A percentile compares a stretch with the other conserved stretches of the same genome.
phyloP scores from a whole-genome alignment of 2,329 filamentous ascomycete species.

The Curvularia sp. region DNA sequence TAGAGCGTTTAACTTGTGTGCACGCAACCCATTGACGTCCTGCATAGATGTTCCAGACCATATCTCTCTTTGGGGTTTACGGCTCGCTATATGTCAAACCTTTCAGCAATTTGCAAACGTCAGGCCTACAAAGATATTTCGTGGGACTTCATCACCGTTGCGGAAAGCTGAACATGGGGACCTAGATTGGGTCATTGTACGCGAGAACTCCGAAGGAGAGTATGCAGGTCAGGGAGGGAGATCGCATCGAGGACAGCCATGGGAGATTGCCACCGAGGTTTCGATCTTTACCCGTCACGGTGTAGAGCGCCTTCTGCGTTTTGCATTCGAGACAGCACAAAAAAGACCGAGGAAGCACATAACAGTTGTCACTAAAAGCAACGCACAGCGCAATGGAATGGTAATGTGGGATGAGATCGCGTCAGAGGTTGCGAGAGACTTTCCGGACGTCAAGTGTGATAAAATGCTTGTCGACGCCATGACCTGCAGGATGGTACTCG shows the following conservation, averaged over 20 bases:
- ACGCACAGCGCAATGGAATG: conserved; percentile 71
- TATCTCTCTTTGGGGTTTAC: conserved; percentile 63
- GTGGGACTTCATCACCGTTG: conserved; percentile 66
- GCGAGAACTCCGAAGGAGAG: conserved; percentile 72
- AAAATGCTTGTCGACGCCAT: conserved; percentile 74
- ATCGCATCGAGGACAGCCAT: conserved; percentile 64
- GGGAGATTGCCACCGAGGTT: conserved; percentile 69
- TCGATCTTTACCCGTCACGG: conserved; percentile 68
- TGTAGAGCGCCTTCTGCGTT: conserved; percentile 66
- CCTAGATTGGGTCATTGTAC: conserved; percentile 71
- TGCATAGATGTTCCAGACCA: conserved; percentile 62
- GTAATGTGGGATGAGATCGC: conserved; percentile 72
- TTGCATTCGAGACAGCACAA: conserved; percentile 67
- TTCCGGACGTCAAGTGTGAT: conserved; percentile 66
- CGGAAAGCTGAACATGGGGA: conserved; percentile 62
- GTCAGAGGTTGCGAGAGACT: conserved; percentile 61
- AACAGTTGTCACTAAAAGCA: conserved; percentile 71
- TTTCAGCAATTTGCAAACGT: conserved; percentile 66
- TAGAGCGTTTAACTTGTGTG: not conserved
- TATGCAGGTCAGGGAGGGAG: conserved; percentile 70
- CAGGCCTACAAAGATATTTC: conserved; percentile 66
- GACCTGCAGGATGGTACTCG: conserved; percentile 69
- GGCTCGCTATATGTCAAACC: conserved; percentile 63
- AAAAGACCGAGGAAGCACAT: conserved; percentile 64
- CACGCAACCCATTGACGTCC: not conserved